phyloP scores from a whole-genome alignment of 2,329 filamentous ascomycete genomes.

The Rhynchosporium agropyri region DNA sequence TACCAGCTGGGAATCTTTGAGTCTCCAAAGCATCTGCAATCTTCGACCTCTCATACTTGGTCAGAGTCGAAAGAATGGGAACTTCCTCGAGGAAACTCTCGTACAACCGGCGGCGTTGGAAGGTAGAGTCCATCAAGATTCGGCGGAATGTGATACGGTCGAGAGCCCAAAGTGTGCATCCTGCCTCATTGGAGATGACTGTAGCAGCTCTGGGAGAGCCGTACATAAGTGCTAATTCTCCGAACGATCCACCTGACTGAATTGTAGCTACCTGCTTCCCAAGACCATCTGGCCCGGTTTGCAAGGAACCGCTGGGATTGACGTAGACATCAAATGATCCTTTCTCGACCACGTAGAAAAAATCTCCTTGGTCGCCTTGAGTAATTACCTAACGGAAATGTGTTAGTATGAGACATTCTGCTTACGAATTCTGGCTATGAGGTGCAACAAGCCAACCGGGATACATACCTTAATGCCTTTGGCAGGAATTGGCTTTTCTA shows the following conservation, averaged over 20 bases:
- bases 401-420: neutral
- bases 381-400: slow-evolving; percentile 72
- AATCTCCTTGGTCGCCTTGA: slow-evolving; percentile 94
- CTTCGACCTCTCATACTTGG: slow-evolving; percentile 92
- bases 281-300: slow-evolving; percentile 79
- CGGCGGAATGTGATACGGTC: slow-evolving; percentile 96
- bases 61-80: slow-evolving; percentile 78
- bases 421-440: neutral
- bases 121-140: slow-evolving; percentile 97
- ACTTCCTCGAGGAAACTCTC: slow-evolving; percentile 96
- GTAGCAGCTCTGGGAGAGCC: slow-evolving; percentile 95
- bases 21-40: slow-evolving; percentile 96
- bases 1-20: slow-evolving; percentile 76
- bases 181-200: slow-evolving; percentile 77
- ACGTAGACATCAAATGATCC: slow-evolving; percentile 91
- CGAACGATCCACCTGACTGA: slow-evolving; percentile 88
- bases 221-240: slow-evolving; percentile 97
- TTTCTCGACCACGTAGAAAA: slow-evolving; percentile 95
- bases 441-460: neutral
- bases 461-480: slow-evolving; percentile 71
- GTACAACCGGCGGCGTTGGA: slow-evolving; percentile 94
- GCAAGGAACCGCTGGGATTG: slow-evolving; percentile 73
- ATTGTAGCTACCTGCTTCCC: slow-evolving; percentile 82
- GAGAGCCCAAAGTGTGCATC: slow-evolving; percentile 87
- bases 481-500: slow-evolving; percentile 93